These are phyloP conservation scores for Pulicaria dysenterica DNA, from an alignment of 129 eudicot genomes.

Conservation along the genomic window DNA sequence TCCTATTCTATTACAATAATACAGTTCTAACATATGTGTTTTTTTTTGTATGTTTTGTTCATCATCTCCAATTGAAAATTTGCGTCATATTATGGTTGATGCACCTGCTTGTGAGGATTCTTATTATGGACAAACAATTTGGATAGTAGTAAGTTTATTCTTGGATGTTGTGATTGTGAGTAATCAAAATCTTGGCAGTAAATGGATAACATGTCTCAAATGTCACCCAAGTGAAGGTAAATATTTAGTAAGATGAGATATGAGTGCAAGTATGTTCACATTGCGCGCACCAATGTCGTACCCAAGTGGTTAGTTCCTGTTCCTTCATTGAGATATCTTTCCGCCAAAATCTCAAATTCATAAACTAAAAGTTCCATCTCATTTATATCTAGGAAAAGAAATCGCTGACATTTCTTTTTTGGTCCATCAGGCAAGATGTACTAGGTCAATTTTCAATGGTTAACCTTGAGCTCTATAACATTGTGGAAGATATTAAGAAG, in stretches of 20 bases:
- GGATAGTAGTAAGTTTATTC: too few species aligned
- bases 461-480: slow-evolving; percentile 86
- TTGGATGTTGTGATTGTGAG: too few species aligned
- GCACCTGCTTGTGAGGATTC: too few species aligned
- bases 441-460: slow-evolving; percentile 94
- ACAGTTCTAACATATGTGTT: too few species aligned
- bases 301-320: slow-evolving; percentile 66
- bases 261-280: too few species aligned
- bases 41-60: neutral
- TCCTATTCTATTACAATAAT: too few species aligned
- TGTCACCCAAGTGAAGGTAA: neutral
- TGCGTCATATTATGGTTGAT: neutral
- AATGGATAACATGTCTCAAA: neutral
- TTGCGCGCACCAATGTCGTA: slow-evolving; percentile 65
- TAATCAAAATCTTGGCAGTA: too few species aligned
- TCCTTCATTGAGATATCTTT: neutral
- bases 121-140: too few species aligned
- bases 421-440: slow-evolving; percentile 73
- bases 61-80: neutral
- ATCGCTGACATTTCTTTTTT: neutral
- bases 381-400: neutral
- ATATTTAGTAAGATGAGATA: too few species aligned
- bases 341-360: neutral
- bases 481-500: slow-evolving; percentile 92
- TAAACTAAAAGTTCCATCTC: neutral